phyloP scores from a whole-genome alignment of 202 grass and related monocot species.

The Zoysia matrella region DNA sequence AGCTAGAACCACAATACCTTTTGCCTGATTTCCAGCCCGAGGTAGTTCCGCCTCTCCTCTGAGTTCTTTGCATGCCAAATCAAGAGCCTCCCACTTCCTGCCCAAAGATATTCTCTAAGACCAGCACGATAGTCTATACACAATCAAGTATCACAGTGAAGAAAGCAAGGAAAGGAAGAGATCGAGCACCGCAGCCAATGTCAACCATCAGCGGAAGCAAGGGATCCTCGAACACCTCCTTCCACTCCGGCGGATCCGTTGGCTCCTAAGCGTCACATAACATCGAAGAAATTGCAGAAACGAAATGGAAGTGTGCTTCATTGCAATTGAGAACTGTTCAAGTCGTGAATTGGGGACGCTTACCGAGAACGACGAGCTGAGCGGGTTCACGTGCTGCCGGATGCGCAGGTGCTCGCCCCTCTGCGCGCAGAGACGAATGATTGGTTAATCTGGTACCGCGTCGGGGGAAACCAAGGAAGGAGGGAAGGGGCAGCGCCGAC shows the following conservation, averaged over 20 bases:
- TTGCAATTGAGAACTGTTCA: not conserved
- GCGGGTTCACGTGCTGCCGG: constrained; percentile 95
- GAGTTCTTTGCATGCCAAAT: constrained; percentile 89
- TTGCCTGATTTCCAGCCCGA: constrained; percentile 82
- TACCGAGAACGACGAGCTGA: constrained; percentile 81
- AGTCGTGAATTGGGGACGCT: not conserved
- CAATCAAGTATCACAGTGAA: not conserved
- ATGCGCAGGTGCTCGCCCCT: constrained; percentile 80
- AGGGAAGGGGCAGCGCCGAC: constrained; percentile 33
- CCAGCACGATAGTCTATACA: not conserved
- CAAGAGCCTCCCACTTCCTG: constrained; percentile 93
- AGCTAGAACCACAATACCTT: constrained; percentile 58
- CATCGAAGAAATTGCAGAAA: constrained; percentile 16
- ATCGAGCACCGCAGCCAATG: constrained; percentile 75
- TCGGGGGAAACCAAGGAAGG: not conserved
- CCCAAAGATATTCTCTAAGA: constrained; percentile 8
- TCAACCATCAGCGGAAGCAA: constrained; percentile 88
- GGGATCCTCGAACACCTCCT: constrained; percentile 63
- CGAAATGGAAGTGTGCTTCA: not conserved
- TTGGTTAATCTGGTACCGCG: not conserved
- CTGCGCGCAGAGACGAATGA: constrained; percentile 36
- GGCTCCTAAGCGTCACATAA: constrained; percentile 46
- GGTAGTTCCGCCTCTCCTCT: constrained; percentile 64
- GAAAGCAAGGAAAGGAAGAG: not conserved
- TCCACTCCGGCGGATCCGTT: constrained; percentile 75